phyloP scores from a whole-genome alignment of 176 grass and related monocot genomes.

The Hsuehochloa calcarea region DNA sequence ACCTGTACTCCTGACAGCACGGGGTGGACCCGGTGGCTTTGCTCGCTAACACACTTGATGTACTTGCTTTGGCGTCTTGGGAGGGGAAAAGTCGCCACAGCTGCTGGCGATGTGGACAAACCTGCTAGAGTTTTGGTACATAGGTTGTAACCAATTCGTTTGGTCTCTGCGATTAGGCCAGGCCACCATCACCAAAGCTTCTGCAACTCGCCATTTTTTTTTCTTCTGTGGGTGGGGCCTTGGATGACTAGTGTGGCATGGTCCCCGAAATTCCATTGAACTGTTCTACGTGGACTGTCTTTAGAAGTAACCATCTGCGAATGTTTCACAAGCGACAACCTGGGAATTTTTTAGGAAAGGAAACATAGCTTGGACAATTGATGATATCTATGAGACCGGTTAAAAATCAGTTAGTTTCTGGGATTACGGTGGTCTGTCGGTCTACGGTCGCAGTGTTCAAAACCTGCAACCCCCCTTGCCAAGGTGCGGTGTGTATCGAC shows the following conservation, averaged over 20 bases:
- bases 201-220: background rate
- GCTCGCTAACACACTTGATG: background rate
- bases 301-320: too few relatives aligned
- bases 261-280: background rate
- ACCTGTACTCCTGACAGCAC: background rate
- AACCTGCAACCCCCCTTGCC: background rate
- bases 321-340: background rate
- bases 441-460: background rate
- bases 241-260: background rate
- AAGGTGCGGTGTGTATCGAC: background rate
- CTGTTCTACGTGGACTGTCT: background rate
- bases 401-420: too few relatives aligned
- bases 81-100: background rate
- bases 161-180: background rate
- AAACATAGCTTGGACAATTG: background rate
- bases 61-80: background rate
- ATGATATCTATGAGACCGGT: too few relatives aligned
- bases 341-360: background rate
- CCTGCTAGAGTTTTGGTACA: background rate
- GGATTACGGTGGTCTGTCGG: background rate
- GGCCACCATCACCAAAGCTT: background rate
- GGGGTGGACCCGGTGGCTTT: background rate
- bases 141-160: background rate
- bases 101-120: background rate
- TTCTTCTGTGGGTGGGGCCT: background rate